phyloP scores from a whole-genome alignment of 345 rosid genomes.

The Bruguiera gymnorhiza region DNA sequence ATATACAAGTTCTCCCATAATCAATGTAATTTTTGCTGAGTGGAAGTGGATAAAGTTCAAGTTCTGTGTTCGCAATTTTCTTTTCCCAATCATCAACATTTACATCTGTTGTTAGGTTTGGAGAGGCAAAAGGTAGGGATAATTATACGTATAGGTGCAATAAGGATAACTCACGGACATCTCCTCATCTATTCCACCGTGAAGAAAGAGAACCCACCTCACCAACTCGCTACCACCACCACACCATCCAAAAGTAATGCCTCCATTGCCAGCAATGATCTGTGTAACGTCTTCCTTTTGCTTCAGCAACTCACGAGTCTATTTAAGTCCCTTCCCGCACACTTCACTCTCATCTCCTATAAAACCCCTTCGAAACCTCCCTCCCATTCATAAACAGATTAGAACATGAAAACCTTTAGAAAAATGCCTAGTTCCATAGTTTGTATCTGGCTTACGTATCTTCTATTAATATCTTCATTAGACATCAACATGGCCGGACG shows the following conservation, averaged over 20 bases:
- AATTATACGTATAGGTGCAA: conserved; percentile 19
- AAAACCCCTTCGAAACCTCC: conserved; percentile 16
- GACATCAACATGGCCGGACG: conserved; percentile 34
- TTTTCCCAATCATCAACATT: too few relatives aligned
- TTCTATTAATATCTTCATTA: conserved; percentile 14
- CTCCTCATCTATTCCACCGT: conserved; percentile 17
- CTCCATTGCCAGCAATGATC: conserved; percentile 18
- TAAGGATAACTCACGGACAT: conserved; percentile 61
- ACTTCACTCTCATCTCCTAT: conserved; percentile 9
- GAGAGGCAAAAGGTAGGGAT: neutral
- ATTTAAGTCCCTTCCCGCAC: conserved; percentile 36
- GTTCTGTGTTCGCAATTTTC: too few relatives aligned
- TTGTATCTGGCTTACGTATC: conserved; percentile 11
- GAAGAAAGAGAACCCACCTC: conserved; percentile 32
- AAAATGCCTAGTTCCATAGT: conserved; percentile 23
- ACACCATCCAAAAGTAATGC: conserved; percentile 17
- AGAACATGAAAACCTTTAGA: neutral
- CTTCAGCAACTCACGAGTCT: conserved; percentile 60
- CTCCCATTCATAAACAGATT: neutral
- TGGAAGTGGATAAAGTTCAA: too few relatives aligned
- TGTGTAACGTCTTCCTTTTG: conserved; percentile 20
- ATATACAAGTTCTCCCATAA: too few relatives aligned
- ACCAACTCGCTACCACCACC: conserved; percentile 24
- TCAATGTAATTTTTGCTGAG: too few relatives aligned
- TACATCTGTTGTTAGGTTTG: too few relatives aligned